Base-by-base conservation (phyloP, 1,284 basidiomycete genomes). In the Blastosporella zonata region DNA sequence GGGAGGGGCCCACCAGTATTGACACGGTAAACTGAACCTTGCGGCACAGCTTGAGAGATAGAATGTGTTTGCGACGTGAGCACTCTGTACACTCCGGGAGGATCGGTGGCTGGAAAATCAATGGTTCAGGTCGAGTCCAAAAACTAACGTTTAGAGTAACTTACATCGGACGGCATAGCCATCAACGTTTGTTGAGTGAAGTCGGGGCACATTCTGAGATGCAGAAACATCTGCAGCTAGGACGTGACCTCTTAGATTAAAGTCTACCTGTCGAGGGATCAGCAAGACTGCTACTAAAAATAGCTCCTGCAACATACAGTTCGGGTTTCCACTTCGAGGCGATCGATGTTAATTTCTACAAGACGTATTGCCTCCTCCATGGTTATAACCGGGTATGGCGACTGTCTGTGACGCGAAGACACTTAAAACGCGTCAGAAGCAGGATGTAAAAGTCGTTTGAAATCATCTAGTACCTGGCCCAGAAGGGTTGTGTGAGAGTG, bases 1-100 rank as follows among this genome's bases (percentile, higher is more conserved):
- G 92, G 93, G 1, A 95, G 68, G 0, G 88, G 81, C 1, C 80
- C 84, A 5, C 90, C 87, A 0, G 87, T 89, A 66, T 89, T 91
- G 64, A 93, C 79, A 37, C 90, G 81, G 62, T 83, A 90, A 47
- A 91, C 75, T 7, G 67, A 67, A 5, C 76, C 79, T 3, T 60
- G 53, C 0, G 82, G 80, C 1, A 89, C 62, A 1, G 69, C 58
- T 8, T 62, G 58, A 28, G 64, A 43, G 28, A 70, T 60, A 1
- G 61, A 29, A 56, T 81, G 77, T 1, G 66, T 80, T 59, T 71
- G 68, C 5, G 82, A 69, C 2, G 85, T 90, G 17, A 89, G 62
- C 5, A 93, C 89, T n/a, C 70, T 70, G 68, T 91, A 93, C 5
- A 75, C 66, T 2, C 84, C 88, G 2, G 83, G 74, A 0, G 72